phyloP scores from a whole-genome alignment of 352 stramenopile species.

The Bremia lactucae region DNA sequence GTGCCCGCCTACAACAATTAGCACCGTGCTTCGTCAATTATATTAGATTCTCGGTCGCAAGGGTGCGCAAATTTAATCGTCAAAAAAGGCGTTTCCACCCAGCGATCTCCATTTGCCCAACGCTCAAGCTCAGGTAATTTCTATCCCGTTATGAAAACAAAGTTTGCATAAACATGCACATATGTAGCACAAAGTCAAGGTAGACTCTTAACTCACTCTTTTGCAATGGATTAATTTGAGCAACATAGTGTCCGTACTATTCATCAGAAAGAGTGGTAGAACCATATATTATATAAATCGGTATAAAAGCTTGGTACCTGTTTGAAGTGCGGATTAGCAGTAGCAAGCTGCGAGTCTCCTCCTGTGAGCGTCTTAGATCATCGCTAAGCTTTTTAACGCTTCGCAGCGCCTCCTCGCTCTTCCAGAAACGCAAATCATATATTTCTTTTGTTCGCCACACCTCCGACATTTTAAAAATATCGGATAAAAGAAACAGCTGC shows the following conservation, averaged over 20 bases:
- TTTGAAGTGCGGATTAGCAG: constrained; percentile 82
- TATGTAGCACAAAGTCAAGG: too few relatives aligned
- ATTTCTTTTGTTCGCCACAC: neutral
- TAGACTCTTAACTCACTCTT: constrained; percentile 45
- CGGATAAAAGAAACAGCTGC: too few relatives aligned
- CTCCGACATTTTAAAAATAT: too few relatives aligned
- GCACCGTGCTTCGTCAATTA: constrained; percentile 74
- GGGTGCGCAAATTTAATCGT: constrained; percentile 80
- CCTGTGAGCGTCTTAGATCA: constrained; percentile 74
- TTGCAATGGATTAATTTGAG: constrained; percentile 81
- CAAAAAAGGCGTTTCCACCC: constrained; percentile 81
- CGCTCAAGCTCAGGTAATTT: constrained; percentile 78
- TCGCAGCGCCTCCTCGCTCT: constrained; percentile 5
- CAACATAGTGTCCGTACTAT: constrained; percentile 78
- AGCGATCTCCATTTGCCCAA: constrained; percentile 76
- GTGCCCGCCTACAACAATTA: too few relatives aligned
- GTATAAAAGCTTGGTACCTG: constrained; percentile 23
- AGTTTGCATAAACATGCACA: neutral
- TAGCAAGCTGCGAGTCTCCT: constrained; percentile 74
- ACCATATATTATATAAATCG: neutral
- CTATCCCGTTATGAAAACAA: constrained; percentile 27
- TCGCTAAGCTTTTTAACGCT: constrained; percentile 59
- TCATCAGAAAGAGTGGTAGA: neutral
- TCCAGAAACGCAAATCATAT: constrained; percentile 9
- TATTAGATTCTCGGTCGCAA: constrained; percentile 73